Evolutionary conservation across 768 basidiomycete species (phyloP).

Genomic region (Suillus alpinus): DNA sequence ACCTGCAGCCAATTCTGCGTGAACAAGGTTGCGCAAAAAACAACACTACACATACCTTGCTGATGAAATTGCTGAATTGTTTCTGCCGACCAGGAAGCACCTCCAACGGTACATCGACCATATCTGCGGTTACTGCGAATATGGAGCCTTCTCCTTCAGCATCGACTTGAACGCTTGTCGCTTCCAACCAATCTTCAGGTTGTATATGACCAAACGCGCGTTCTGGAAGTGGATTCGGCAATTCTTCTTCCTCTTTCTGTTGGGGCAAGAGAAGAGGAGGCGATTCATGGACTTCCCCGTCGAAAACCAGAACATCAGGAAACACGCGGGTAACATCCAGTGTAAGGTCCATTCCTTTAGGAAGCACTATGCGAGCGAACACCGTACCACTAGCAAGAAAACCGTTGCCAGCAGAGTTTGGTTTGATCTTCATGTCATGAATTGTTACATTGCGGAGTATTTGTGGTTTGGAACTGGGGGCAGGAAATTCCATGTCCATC

Average conservation of each 20-base stretch:
- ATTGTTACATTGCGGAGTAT: conserved; percentile 73
- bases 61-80: conserved; percentile 72
- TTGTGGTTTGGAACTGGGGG: conserved; percentile 59
- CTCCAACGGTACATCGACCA: conserved; percentile 72
- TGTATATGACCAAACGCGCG: conserved; percentile 74
- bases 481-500: conserved; percentile 56
- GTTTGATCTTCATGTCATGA: conserved; percentile 68
- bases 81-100: conserved; percentile 76
- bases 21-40: conserved; percentile 6
- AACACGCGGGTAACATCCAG: conserved; percentile 62
- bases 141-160: conserved; percentile 48
- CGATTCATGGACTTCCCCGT: conserved; percentile 56
- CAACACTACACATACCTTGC: conserved; percentile 51
- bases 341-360: conserved; percentile 63
- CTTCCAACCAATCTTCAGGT: conserved; percentile 65
- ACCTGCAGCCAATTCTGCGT: conserved; percentile 40
- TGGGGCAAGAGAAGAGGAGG: conserved; percentile 7
- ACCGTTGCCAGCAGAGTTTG: conserved; percentile 30
- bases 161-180: conserved; percentile 41
- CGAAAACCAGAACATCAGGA: conserved; percentile 77
- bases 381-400: conserved; percentile 73
- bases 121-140: conserved; percentile 59
- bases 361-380: conserved; percentile 62
- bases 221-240: conserved; percentile 66
- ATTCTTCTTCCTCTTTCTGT: conserved; percentile 40